phyloP scores from a whole-genome alignment of 1,284 basidiomycete species.

The Moesziomyces globuligerus region DNA sequence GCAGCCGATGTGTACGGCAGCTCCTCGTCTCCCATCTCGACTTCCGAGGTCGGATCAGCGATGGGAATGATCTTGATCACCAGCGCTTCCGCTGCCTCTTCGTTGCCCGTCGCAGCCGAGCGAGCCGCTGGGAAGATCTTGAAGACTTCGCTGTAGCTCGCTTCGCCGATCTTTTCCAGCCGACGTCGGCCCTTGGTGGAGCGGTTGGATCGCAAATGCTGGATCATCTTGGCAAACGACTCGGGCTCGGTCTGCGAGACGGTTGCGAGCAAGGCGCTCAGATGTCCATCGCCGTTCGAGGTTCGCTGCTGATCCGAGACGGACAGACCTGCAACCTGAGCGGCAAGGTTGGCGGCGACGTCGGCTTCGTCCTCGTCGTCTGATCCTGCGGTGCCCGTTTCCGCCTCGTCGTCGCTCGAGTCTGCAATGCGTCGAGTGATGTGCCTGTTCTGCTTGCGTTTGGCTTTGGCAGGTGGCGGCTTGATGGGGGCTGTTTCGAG shows the following conservation, averaged over 20 bases:
- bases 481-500: not conserved
- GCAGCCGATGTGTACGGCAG: constrained; percentile 69
- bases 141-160: constrained; percentile 97
- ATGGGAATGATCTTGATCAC: constrained; percentile 78
- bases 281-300: not conserved
- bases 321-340: constrained; percentile 11
- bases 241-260: constrained; percentile 29
- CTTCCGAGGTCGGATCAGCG: constrained; percentile 42
- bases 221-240: constrained; percentile 11
- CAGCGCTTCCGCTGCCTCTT: constrained; percentile 13
- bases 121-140: constrained; percentile 55
- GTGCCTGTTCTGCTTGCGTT: constrained; percentile 22
- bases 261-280: constrained; percentile 19
- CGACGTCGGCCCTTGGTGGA: constrained; percentile 9
- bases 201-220: constrained; percentile 5
- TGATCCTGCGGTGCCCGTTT: constrained; percentile 5
- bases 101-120: not conserved
- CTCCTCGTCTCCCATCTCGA: constrained; percentile 29
- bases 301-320: constrained; percentile 8
- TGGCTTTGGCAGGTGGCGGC: not conserved
- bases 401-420: constrained; percentile 20
- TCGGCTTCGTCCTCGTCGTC: constrained; percentile 27
- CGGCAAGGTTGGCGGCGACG: constrained; percentile 17
- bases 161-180: constrained; percentile 86
- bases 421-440: constrained; percentile 19